Conservation (phyloP, 2,329 filamentous ascomycete species). For the Pseudocercospora fijiensis region DNA sequence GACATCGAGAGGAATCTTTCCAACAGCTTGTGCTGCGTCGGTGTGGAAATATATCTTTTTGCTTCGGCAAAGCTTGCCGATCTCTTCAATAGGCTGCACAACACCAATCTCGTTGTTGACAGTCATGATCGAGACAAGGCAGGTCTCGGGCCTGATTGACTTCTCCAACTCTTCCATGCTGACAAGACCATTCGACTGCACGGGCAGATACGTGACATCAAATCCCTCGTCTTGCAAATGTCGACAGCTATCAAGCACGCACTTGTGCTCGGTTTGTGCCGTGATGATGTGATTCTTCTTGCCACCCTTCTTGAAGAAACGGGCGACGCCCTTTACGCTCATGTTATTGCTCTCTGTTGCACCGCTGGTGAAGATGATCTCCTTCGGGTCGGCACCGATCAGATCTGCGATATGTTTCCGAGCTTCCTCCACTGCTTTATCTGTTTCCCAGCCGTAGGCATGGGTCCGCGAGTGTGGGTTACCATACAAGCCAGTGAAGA, state of each 20-base stretch:
- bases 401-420: constrained; percentile 78
- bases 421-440: constrained; percentile 87
- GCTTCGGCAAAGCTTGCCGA: constrained; percentile 83
- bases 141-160: constrained; percentile 87
- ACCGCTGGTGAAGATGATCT: constrained; percentile 98
- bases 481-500: constrained; percentile 87
- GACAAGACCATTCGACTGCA: constrained; percentile 81
- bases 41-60: constrained; percentile 99
- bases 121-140: constrained; percentile 93
- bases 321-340: constrained; percentile 96
- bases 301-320: constrained; percentile 87
- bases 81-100: constrained; percentile 93
- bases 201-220: constrained; percentile 93
- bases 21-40: constrained; percentile 94
- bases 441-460: constrained; percentile 97
- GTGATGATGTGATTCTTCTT: constrained; percentile 99
- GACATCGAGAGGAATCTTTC: constrained; percentile 94
- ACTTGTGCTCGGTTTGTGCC: constrained; percentile 97
- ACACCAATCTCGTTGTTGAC: constrained; percentile 99
- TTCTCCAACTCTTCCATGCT: constrained; percentile 80
- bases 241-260: constrained; percentile 92
- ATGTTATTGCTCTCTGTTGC: constrained; percentile 99
- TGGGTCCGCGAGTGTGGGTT: constrained; percentile 97
- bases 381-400: constrained; percentile 92
- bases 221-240: constrained; percentile 97